Base-by-base conservation (phyloP, 768 basidiomycete genomes). In the Tricholoma hemisulphureum region DNA sequence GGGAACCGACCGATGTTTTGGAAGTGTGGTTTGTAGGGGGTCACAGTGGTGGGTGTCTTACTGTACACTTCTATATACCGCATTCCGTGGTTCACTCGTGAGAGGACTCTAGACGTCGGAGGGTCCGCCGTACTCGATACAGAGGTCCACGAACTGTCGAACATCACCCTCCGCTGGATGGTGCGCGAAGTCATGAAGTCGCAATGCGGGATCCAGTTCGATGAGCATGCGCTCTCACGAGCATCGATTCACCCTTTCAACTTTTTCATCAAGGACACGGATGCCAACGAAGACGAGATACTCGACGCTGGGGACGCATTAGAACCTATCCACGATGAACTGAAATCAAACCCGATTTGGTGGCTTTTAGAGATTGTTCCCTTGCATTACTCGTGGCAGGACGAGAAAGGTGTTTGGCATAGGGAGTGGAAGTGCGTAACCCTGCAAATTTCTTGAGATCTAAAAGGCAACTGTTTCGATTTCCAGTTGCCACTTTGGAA, bases 21-120 rank as follows among this genome's bases (percentile, higher is more conserved):
- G 91, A 93, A 67, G 89, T 92, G 2, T 93, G 89, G 89, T 93
- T 93, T 63, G 63, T 83, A 6, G 91, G 91, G 2, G 83, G 84
- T 59, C 91, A 92, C 63, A 67, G 72, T 41, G 89, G 89, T 90
- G 58, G 55, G 84, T 70, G 7, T 49, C 9, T 2, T 37, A 32
- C 11, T 3, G 26, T 46, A 7, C 26, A 45, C 10, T 16, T n/a
- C 53, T 39, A 46, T 54, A 2, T 6, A 18, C 11, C 16, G 58
- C 8, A 31, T 20, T 9, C n/a, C 50, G n/a, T 56, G 18, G 26
- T 34, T 54, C n/a, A 6, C 43, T 51, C 43, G 54, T 43, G 45
- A 21, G 18, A 43, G 14, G 32, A 39, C 21, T 55, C 10, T 51
- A 89, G 89, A 91, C 66, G 75, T 92, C 18, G 91, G 91, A 20